Base-by-base conservation (phyloP, 495 filamentous ascomycete species). In the Neurospora sp. region DNA sequence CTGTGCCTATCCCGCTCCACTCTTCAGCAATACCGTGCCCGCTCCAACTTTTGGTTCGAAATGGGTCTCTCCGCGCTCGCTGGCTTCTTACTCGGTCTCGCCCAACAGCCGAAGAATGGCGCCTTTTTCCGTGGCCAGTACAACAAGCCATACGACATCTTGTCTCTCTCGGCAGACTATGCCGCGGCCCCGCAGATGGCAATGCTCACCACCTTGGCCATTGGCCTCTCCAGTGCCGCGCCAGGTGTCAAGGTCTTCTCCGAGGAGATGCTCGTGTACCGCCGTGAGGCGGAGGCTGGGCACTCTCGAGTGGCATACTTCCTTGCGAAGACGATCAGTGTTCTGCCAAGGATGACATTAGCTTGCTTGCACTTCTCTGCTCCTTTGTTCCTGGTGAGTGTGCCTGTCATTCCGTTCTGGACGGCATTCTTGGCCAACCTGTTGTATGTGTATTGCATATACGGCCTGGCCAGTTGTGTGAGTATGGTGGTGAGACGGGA, bases 371-470 rank as follows among this genome's bases (percentile, higher is more conserved):
- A 90, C 77, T 89, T 89, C 80, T 85, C 86, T 0, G 81, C 85
- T 12, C 80, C 85, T 12, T 83, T 87, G 75, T 79, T 86, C 37
- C 70, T 89, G 7, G 82, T 89, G 37, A 76, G 83, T 14, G 83
- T 82, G 10, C 87, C 88, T 0, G 77, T 85, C 9, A 87, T 89
- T 31, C 54, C 76, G 0, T 89, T 83, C 78, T 72, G 74, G 10
- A 74, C 77, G 1, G 82, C 83, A 12, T 87, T 86, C 76, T 71
- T 80, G 0, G 82, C 83, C 14, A 87, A 88, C 73, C 74, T 89
- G 44, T 73, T 87, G 3, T 89, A 89, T 74, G 89, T 88, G 75
- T 89, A 86, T 74, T 86, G 84, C 76, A 85, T 90, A 69, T 89
- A 88, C 77, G 87, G 89, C 5, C 82, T 90, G 20, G 85, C 87